Conservation (phyloP, 768 basidiomycete species). For the Pulveroboletus sp. region DNA sequence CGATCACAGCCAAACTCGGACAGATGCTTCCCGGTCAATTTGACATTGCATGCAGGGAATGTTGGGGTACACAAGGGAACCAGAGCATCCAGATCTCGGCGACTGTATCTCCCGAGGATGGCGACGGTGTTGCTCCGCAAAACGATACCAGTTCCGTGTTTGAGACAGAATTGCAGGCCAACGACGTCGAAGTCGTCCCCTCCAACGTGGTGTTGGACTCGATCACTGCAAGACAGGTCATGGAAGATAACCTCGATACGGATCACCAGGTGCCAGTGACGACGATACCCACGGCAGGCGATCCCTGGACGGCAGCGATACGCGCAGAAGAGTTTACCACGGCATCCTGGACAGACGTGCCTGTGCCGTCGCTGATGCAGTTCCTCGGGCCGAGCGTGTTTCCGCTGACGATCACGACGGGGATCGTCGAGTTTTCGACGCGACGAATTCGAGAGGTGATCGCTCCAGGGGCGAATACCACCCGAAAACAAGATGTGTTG, state of each 20-base stretch:
- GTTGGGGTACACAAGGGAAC: slow-evolving; percentile 47
- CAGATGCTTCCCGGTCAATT: slow-evolving; percentile 42
- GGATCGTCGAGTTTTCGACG: slow-evolving; percentile 62
- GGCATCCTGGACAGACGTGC: slow-evolving; percentile 27
- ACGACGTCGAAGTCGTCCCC: slow-evolving; percentile 28
- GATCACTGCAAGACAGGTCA: slow-evolving; percentile 23
- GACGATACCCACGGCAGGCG: slow-evolving; percentile 14
- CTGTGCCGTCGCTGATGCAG: slow-evolving; percentile 30
- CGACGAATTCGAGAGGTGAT: slow-evolving; percentile 51
- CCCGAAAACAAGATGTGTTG: slow-evolving; percentile 35
- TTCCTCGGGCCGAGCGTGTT: slow-evolving; percentile 55
- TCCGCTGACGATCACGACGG: slow-evolving; percentile 57
- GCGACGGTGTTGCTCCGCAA: not conserved
- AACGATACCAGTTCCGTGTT: slow-evolving; percentile 21
- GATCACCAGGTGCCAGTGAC: slow-evolving; percentile 15
- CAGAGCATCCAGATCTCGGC: slow-evolving; percentile 22
- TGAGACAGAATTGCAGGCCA: slow-evolving; percentile 38
- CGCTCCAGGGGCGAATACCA: slow-evolving; percentile 26
- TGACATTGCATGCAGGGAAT: slow-evolving; percentile 44
- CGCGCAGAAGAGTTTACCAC: slow-evolving; percentile 24
- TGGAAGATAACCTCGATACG: slow-evolving; percentile 31
- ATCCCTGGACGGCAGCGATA: slow-evolving; percentile 28
- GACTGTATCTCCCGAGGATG: not conserved
- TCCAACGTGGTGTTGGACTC: slow-evolving; percentile 26
- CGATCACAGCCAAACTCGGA: slow-evolving; percentile 38